phyloP scores from a whole-genome alignment of 768 basidiomycete species.

The Fomitopsis serialis region DNA sequence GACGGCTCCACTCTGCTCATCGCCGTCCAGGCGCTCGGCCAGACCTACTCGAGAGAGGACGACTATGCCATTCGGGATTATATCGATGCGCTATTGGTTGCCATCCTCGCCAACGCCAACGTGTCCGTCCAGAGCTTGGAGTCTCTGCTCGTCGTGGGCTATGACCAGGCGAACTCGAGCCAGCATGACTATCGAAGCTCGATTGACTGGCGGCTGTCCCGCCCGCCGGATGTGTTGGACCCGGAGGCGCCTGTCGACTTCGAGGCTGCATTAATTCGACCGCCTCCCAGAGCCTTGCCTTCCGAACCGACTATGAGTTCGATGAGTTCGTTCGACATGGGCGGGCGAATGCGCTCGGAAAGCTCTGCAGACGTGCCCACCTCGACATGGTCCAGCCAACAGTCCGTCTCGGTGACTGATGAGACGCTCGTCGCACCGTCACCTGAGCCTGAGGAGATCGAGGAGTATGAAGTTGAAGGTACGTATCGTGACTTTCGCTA shows the following conservation, averaged over 20 bases:
- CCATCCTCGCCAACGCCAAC: constrained; percentile 51
- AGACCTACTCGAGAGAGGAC: constrained; percentile 5
- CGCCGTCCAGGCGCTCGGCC: constrained; percentile 40
- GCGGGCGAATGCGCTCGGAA: constrained; percentile 12
- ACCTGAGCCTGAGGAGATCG: constrained; percentile 1
- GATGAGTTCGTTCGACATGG: constrained; percentile 21
- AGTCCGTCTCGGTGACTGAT: neutral
- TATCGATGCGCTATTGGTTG: constrained; percentile 43
- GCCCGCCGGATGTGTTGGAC: constrained; percentile 24
- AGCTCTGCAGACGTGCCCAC: constrained; percentile 12
- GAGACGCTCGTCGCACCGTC: constrained; percentile 8
- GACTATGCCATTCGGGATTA: constrained; percentile 26
- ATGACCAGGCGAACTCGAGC: constrained; percentile 66
- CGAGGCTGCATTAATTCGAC: constrained; percentile 20
- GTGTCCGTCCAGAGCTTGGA: constrained; percentile 58
- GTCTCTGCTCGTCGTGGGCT: constrained; percentile 54
- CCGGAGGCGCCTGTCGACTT: constrained; percentile 35
- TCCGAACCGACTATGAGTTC: constrained; percentile 6
- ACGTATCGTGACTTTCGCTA: neutral
- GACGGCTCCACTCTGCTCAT: constrained; percentile 58
- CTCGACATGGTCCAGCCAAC: constrained; percentile 12
- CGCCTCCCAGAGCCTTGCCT: constrained; percentile 8
- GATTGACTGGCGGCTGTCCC: constrained; percentile 73
- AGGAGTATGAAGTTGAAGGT: constrained; percentile 24
- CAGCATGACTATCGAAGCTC: constrained; percentile 69